Percentiles rank a stretch among this genome's conserved stretches.
phyloP scores from a whole-genome alignment of 192 early-diverging fungal species.

The Linderina pennispora region DNA sequence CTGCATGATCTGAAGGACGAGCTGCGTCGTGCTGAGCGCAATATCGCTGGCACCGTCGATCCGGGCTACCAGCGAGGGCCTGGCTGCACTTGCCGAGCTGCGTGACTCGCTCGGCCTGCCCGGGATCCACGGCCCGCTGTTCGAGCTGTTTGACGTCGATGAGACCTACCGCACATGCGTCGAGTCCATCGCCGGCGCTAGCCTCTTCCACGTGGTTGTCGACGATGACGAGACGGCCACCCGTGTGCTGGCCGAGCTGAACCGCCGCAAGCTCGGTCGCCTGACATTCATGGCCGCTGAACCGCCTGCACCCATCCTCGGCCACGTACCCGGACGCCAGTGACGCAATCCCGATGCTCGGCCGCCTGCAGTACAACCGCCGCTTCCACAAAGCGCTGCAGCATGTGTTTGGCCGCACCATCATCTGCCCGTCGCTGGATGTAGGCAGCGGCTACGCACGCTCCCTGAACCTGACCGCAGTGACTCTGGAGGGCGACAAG shows the following conservation, averaged over 20 bases:
- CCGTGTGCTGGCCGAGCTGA: constrained; percentile 50
- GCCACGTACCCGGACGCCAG: constrained; percentile 57
- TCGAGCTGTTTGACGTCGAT: constrained; percentile 87
- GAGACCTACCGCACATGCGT: constrained; percentile 78
- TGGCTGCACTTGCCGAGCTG: constrained; percentile 67
- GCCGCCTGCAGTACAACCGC: constrained; percentile 66
- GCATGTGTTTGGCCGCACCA: constrained; percentile 88
- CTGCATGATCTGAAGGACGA: constrained; percentile 67
- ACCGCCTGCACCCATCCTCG: constrained; percentile 62
- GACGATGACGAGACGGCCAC: constrained; percentile 91
- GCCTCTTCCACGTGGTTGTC: constrained; percentile 94
- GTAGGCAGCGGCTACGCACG: constrained; percentile 74
- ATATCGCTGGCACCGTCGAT: constrained; percentile 71
- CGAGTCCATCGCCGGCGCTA: constrained; percentile 78
- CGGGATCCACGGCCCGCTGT: constrained; percentile 88
- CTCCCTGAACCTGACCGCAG: constrained; percentile 68
- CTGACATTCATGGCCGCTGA: constrained; percentile 96
- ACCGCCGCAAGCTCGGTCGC: constrained; percentile 61
- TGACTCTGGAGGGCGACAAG: constrained; percentile 90
- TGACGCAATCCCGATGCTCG: constrained; percentile 81
- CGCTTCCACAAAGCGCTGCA: constrained; percentile 70
- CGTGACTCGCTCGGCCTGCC: constrained; percentile 53
- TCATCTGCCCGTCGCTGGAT: constrained; percentile 81
- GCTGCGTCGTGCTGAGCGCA: constrained; percentile 64
- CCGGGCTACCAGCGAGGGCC: constrained; percentile 73